Evolutionary conservation across 73 alveolate genomes (phyloP).

Genomic region (Paramecium pentaurelia): DNA sequence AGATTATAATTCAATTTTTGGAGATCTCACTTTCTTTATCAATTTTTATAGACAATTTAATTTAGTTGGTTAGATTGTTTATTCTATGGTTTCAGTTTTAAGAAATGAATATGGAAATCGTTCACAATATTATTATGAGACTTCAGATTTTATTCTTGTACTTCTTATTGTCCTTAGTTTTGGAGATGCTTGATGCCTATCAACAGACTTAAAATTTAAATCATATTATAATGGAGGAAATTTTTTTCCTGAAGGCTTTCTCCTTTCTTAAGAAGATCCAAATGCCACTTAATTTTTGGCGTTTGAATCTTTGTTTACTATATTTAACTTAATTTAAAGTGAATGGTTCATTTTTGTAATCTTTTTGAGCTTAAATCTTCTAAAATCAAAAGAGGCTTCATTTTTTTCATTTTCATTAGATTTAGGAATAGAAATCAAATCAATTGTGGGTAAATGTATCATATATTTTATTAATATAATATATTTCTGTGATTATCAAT

Average conservation of each 20-base stretch:
- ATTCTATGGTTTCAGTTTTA: neutral
- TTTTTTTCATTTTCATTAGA: neutral
- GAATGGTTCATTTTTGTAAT: neutral
- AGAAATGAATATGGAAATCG: neutral
- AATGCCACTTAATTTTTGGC: neutral
- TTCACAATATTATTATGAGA: neutral
- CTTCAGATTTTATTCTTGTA: neutral
- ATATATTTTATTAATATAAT: neutral
- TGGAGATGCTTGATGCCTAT: neutral
- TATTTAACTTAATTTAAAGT: neutral
- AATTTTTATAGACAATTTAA: neutral
- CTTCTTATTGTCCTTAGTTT: neutral
- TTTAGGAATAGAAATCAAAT: neutral
- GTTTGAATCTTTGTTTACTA: neutral
- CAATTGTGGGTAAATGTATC: neutral
- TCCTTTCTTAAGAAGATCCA: neutral
- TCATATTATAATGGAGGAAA: neutral
- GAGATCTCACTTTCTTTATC: neutral
- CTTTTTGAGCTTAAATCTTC: neutral
- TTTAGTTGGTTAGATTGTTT: neutral
- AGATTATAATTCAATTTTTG: neutral
- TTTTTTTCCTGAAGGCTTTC: neutral
- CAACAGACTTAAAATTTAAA: neutral
- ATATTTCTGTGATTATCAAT: neutral
- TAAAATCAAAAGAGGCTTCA: neutral